A percentile compares a stretch with the other conserved stretches of the same genome.
These are phyloP conservation scores for Coemansia sp. DNA, from an alignment of 192 early-diverging fungal species.

Conservation along the genomic window DNA sequence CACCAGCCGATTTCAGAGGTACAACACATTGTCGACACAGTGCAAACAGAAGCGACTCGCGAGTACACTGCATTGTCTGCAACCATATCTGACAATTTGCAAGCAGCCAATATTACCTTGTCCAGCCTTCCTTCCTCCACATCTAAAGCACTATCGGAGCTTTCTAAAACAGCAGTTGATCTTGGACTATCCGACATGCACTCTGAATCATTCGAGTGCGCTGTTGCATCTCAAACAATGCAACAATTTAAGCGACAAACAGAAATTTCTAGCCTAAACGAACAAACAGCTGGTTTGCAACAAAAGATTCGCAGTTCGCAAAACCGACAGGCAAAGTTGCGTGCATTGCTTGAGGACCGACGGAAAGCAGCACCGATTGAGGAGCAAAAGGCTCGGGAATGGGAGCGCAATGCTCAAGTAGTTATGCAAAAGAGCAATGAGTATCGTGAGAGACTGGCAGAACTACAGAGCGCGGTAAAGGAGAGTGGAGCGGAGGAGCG, in stretches of 20 bases:
- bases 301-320: slow-evolving; percentile 18
- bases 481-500: slow-evolving; percentile 6
- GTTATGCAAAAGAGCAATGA: slow-evolving; percentile 37
- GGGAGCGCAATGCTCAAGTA: slow-evolving; percentile 43
- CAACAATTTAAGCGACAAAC: slow-evolving; percentile 14
- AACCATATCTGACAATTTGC: slow-evolving; percentile 15
- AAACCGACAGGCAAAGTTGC: slow-evolving; percentile 20
- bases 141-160: slow-evolving; percentile 19
- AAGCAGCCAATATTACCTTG: slow-evolving; percentile 14
- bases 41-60: slow-evolving; percentile 25
- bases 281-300: neutral
- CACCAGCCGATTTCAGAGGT: slow-evolving; percentile 4
- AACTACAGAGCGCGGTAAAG: slow-evolving; percentile 1
- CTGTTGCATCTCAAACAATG: slow-evolving; percentile 24
- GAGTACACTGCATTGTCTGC: slow-evolving; percentile 32
- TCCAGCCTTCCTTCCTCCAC: slow-evolving; percentile 15
- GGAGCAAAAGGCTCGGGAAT: slow-evolving; percentile 51
- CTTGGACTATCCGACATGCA: slow-evolving; percentile 25
- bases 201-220: slow-evolving; percentile 33
- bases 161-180: slow-evolving; percentile 18
- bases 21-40: slow-evolving; percentile 3
- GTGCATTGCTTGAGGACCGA: slow-evolving; percentile 20
- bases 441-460: slow-evolving; percentile 28
- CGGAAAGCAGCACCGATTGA: slow-evolving; percentile 21
- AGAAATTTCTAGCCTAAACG: neutral